Base-by-base conservation (phyloP, 2,329 filamentous ascomycete species). In the Colletotrichum siamense region DNA sequence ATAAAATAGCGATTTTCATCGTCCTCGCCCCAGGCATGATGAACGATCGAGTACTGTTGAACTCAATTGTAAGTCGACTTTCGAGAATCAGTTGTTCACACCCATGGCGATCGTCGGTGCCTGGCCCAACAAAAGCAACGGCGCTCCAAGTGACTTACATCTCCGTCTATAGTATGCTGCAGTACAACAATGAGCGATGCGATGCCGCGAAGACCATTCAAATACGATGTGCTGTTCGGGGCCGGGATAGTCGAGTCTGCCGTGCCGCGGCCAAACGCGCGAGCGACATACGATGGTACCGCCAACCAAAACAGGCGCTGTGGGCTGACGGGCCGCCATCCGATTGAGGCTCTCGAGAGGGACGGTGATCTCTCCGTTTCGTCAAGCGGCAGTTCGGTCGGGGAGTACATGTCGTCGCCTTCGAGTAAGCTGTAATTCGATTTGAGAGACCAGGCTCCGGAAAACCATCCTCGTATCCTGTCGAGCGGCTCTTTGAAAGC, bases 111-210 rank as follows among this genome's bases (percentile, higher is more conserved):
- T 49, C 39, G 18, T 49, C 0, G 18, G 8, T 49, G 39, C 39
- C 1, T 49, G 18, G 0, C 0, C 18, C 18, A n/a, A 12, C 18
- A 49, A 49, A 49, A 7, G 18, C 9, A n/a, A 0, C 0, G 18
- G 39, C 0, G 9, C 39, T 49, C 9, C 0, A 0, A 6, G 10
- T 8, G 1, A 52, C 44, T 52, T 52, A 52, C 44, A 13, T 52
- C 44, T 22, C 44, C 44, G 10, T 88, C 85, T 30, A 85, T 85
- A 80, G 87, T 85, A 80, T 89, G 88, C 77, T 85, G 88, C 80
- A 88, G 79, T 78, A 88, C 88, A 74, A 89, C 88, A 39, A 89
- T 78, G 66, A 89, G 82, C 8, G 87, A 86, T n/a, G 88, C 88
- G 28, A 89, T 81, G 32, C 88, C 88, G 18, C 88, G 87, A 55